Percentiles rank a stretch among this genome's conserved stretches.
Conservation (phyloP, 2,329 filamentous ascomycete species). For the Penicillium sp. region DNA sequence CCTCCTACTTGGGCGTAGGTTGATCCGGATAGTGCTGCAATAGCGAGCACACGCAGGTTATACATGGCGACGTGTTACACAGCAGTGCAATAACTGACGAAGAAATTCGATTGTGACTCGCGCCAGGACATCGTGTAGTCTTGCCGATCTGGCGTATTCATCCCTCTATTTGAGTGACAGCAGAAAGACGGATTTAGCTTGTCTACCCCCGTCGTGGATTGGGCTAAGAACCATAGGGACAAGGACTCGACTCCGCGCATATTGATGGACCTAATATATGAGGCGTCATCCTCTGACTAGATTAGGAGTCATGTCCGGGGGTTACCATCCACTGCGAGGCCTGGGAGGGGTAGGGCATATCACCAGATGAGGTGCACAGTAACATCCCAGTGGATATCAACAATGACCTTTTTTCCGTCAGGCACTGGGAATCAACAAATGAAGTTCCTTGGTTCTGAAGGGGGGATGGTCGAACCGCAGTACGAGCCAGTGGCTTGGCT, state of each 20-base stretch:
- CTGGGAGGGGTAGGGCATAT: background rate
- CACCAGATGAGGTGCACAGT: background rate
- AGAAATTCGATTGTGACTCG: background rate
- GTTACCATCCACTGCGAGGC: background rate
- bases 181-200: background rate
- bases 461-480: background rate
- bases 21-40: conserved; percentile 15
- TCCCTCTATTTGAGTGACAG: background rate
- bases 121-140: background rate
- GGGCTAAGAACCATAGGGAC: background rate
- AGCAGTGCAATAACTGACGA: background rate
- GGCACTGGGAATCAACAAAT: background rate
- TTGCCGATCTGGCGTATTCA: background rate
- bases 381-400: background rate
- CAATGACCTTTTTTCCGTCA: background rate
- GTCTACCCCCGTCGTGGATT: background rate
- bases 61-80: conserved; percentile 14
- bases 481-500: background rate
- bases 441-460: background rate
- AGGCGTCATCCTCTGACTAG: background rate
- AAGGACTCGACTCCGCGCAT: background rate
- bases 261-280: no score
- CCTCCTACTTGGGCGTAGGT: conserved; percentile 21
- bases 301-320: background rate
- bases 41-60: conserved; percentile 10